Base-by-base conservation (phyloP, 2,329 filamentous ascomycete species). In the Camillea tinctor region DNA sequence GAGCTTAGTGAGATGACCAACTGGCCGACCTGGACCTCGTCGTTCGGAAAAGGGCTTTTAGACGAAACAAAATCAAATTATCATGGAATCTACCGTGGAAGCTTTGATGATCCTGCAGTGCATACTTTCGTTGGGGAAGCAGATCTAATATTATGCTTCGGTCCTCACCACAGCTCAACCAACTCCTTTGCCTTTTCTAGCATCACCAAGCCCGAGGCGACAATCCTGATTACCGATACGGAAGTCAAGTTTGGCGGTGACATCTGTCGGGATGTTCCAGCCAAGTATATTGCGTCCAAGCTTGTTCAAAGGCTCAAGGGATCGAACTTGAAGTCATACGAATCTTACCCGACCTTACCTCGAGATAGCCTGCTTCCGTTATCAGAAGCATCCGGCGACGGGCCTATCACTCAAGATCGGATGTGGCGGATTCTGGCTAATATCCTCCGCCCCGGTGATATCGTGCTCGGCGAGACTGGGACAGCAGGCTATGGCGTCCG, bases 381-480 rank as follows among this genome's bases (percentile, higher is more conserved):
- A 50, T 61, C 67, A 0, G 59, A 65, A 5, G 59, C 64, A 1
- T 23, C 59, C 1, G 56, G 56, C 1, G 56, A 76, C 11, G 71
- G 73, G 3, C 69, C 73, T 2, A 80, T 85, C 19, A 77, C 78
- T 3, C 80, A 84, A 52, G 77, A 79, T 30, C 78, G 76, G 52
- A 76, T 83, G 58, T 87, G 78, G 79, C 75, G 75, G 49, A 69
- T 75, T 13, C 71, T 83, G 23, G 77, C 72, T 52, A 75, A 74
- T 9, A 78, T 84, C 69, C 71, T 87, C 60, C 74, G 73, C 9
- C 72, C 78, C 1, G 80, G 81, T 4, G 85, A 88, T 66, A 81
- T 87, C 48, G 66, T 88, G 17, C 75, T 87, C 51, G 80, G 79
- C 3, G 85, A 87, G 69, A 85, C 84, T 0, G 85, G 85, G 4